Conservation (phyloP, 257 asterid genomes). For the Fraxinus americana region DNA sequence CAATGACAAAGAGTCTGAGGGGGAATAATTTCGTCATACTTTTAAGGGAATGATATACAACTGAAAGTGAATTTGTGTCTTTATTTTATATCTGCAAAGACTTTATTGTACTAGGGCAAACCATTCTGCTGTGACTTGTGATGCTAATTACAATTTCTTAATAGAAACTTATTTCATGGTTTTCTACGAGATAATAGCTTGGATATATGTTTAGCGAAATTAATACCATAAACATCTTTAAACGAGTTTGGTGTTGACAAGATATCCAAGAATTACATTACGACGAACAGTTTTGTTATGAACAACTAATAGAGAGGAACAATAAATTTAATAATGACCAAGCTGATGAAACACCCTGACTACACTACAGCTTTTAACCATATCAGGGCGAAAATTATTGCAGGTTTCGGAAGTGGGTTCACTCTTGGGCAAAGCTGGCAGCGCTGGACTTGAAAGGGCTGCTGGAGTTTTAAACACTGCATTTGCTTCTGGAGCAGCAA, state of each 20-base stretch:
- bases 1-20: neutral
- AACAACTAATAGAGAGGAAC: neutral
- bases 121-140: neutral
- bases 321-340: neutral
- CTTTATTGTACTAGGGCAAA: neutral
- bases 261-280: neutral
- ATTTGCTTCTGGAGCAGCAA: constrained; percentile 55
- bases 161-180: constrained; percentile 8
- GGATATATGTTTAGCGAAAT: neutral
- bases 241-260: neutral
- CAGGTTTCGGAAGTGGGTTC: constrained; percentile 72
- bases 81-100: neutral
- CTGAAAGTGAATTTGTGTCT: neutral
- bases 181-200: constrained; percentile 10
- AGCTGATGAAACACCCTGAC: neutral
- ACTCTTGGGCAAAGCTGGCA: constrained; percentile 52
- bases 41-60: neutral
- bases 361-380: neutral
- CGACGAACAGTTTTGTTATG: neutral
- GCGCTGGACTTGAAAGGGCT: constrained; percentile 65
- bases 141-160: neutral
- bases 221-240: neutral
- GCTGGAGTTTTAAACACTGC: constrained; percentile 69
- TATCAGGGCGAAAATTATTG: constrained; percentile 6
- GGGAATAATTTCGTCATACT: neutral